Evolutionary conservation across 1,284 basidiomycete species (phyloP).

Genomic region (Hymenochaete sp.): DNA sequence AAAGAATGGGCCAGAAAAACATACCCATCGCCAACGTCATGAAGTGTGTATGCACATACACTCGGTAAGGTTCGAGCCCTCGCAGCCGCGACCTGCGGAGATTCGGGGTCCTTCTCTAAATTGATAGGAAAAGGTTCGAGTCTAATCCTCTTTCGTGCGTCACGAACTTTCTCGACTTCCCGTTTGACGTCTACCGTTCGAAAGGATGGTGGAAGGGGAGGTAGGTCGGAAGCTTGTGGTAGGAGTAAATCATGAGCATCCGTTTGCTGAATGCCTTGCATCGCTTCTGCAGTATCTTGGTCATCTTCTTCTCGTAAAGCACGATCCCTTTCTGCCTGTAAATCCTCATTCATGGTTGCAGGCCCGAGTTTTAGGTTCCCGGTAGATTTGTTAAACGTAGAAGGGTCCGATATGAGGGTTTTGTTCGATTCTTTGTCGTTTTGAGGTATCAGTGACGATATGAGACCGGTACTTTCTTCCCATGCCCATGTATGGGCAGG

Average conservation of each 20-base stretch:
- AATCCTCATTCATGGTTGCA: slow-evolving; percentile 67
- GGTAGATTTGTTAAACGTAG: slow-evolving; percentile 65
- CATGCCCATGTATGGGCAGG: slow-evolving; percentile 45
- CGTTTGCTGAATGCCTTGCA: slow-evolving; percentile 42
- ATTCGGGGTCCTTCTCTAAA: slow-evolving; percentile 41
- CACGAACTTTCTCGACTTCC: slow-evolving; percentile 85
- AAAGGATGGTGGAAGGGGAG: slow-evolving; percentile 75
- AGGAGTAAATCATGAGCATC: slow-evolving; percentile 44
- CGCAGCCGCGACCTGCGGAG: slow-evolving; percentile 47
- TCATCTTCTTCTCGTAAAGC: slow-evolving; percentile 51
- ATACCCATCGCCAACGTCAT: slow-evolving; percentile 86
- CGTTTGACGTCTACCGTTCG: slow-evolving; percentile 83
- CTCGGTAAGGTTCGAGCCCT: slow-evolving; percentile 71
- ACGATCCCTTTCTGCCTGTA: slow-evolving; percentile 72
- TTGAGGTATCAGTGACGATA: slow-evolving; percentile 69
- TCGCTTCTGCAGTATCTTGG: slow-evolving; percentile 51
- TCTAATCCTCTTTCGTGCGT: slow-evolving; percentile 84
- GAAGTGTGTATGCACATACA: slow-evolving; percentile 87
- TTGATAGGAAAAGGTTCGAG: slow-evolving; percentile 65
- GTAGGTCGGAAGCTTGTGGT: slow-evolving; percentile 67
- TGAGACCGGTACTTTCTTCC: slow-evolving; percentile 77
- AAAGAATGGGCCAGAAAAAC: slow-evolving; percentile 24
- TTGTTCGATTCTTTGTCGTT: slow-evolving; percentile 34
- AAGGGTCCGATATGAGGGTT: slow-evolving; percentile 40
- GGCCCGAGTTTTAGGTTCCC: slow-evolving; percentile 80